A percentile compares a stretch with the other conserved stretches of the same genome.
These are phyloP conservation scores for Aquilaria yunnanensis DNA, from an alignment of 345 rosid species.

Conservation along the genomic window DNA sequence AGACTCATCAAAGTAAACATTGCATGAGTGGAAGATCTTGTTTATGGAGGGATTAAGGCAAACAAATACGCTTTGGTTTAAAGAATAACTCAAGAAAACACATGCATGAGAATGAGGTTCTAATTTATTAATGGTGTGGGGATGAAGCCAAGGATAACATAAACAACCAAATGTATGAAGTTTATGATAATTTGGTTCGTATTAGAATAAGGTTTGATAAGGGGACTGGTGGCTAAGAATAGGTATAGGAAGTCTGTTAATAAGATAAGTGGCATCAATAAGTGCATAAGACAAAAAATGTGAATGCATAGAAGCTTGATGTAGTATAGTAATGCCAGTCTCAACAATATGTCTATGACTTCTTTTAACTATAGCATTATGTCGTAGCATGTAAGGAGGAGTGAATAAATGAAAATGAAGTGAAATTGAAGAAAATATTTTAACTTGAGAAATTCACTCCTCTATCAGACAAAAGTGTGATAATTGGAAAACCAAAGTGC, in stretches of 20 bases:
- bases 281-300: not conserved
- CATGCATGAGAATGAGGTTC: no score
- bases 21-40: not conserved
- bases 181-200: not conserved
- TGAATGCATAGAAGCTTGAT: not conserved
- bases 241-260: not conserved
- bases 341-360: no score
- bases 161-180: not conserved
- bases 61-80: not conserved
- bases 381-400: no score
- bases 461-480: no score
- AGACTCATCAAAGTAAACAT: not conserved
- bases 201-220: no score
- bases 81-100: not conserved
- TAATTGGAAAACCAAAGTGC: no score
- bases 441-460: no score
- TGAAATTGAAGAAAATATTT: no score
- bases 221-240: not conserved
- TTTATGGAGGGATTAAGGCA: not conserved
- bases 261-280: not conserved
- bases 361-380: no score
- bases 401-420: no score
- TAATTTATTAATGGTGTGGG: not conserved
- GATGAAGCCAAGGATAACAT: constrained; percentile 1
- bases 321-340: not conserved